These are phyloP conservation scores for Vanrija humicola DNA, from an alignment of 1,284 basidiomycete genomes.

Conservation along the genomic window DNA sequence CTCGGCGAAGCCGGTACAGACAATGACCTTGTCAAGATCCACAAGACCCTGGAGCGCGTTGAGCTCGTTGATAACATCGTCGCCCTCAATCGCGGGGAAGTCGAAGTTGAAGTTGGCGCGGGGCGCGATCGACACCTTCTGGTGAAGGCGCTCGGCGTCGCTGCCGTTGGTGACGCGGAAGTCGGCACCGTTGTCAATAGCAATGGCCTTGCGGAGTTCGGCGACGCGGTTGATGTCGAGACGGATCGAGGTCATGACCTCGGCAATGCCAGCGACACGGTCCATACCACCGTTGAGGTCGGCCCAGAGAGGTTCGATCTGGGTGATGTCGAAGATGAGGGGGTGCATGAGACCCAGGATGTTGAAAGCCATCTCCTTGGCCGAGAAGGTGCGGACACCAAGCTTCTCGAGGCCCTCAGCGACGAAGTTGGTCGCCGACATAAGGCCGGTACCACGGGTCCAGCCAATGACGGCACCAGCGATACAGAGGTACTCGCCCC, in stretches of 20 bases:
- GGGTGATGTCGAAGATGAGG: slow-evolving; percentile 98
- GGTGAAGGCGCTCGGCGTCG: slow-evolving; percentile 87
- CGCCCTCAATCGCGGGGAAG: slow-evolving; percentile 75
- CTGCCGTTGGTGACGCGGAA: slow-evolving; percentile 87
- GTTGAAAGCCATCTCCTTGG: slow-evolving; percentile 99
- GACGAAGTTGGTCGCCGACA: slow-evolving; percentile 92
- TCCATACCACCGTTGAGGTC: slow-evolving; percentile 98
- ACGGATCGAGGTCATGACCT: slow-evolving; percentile 84
- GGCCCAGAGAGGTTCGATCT: slow-evolving; percentile 98
- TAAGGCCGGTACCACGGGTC: slow-evolving; percentile 97
- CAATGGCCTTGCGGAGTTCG: slow-evolving; percentile 85
- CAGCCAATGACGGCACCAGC: slow-evolving; percentile 98
- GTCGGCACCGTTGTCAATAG: slow-evolving; percentile 90
- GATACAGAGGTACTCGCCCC: slow-evolving; percentile 97
- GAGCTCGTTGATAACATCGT: slow-evolving; percentile 66
- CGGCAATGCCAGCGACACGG: slow-evolving; percentile 88
- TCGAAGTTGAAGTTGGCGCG: slow-evolving; percentile 96
- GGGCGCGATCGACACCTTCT: slow-evolving; percentile 88
- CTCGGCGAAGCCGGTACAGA: slow-evolving; percentile 94
- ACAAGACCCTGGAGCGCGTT: slow-evolving; percentile 75
- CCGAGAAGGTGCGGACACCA: slow-evolving; percentile 95
- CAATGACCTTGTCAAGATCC: slow-evolving; percentile 92
- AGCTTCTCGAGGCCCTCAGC: slow-evolving; percentile 90
- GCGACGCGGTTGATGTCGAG: slow-evolving; percentile 70
- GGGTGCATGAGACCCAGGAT: slow-evolving; percentile 98